Base-by-base conservation (phyloP, 2,329 filamentous ascomycete species). In the Alternaria sp. region DNA sequence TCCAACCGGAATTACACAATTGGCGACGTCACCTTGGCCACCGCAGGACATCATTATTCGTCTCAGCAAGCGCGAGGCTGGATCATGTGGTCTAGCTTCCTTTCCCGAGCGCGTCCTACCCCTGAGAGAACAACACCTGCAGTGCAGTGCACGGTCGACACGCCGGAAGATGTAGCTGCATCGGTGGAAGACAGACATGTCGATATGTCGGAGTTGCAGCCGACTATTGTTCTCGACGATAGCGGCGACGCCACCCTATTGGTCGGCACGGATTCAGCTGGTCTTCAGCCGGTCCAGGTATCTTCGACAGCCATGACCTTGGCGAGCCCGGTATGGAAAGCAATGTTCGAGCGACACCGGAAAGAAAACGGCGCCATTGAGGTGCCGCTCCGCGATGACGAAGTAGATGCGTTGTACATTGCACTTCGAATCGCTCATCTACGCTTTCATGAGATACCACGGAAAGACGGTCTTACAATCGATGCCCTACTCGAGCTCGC, bases 401-500 rank as follows among this genome's bases (percentile, higher is more conserved):
- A 62, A 30, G 32, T 62, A n/a, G 60, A 54, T 44, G 56, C 59
- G 5, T 62, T 62, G 32, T 51, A 55, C 25, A 62, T 54, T 19
- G 55, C 49, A 25, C 59, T 59, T 32, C 56, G 56, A 6, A 59
- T 62, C 26, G 56, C 60, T 23, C 60, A 62, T 55, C 54, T 62
- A 15, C 60, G 56, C 56, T 62, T 62, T 10, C 56, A 62, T 17
- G 60, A 59, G 12, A 40, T 62, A 23, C 62, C 50, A 7, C 17
- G 57, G 40, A 59, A 62, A 46, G 60, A 59, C 12, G 59, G 47
- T 1, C 63, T 78, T 5, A 55, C 47, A 2, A 67, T 76, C 3
- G 17, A 66, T 6, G 32, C 61, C 8, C 62, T 80, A 6, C 63
- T 72, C 5, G 57, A 71, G 15, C 59, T 80, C 10, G 70, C 75